Evolutionary conservation across 225 moss, liverwort and hornwort genomes (phyloP).

Genomic region (Takakia lepidozioides): DNA sequence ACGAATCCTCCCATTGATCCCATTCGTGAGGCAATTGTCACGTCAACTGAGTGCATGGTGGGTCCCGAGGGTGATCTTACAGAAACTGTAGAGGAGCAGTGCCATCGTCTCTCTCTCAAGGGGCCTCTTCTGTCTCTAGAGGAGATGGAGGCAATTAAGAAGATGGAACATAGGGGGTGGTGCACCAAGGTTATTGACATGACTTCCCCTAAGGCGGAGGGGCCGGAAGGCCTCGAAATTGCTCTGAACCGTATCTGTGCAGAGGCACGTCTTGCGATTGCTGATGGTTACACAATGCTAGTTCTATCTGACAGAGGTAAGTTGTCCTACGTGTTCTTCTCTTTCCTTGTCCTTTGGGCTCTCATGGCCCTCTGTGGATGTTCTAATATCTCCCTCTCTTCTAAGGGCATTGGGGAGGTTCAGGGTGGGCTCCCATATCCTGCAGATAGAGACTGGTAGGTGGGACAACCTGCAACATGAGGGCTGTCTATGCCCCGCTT

Average conservation of each 20-base stretch:
- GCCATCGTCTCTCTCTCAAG: slow-evolving; percentile 66
- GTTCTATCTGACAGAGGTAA: slow-evolving; percentile 77
- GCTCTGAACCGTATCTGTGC: slow-evolving; percentile 76
- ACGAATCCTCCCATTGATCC: slow-evolving; percentile 88
- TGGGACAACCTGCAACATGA: too few species aligned
- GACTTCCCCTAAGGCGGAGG: slow-evolving; percentile 56
- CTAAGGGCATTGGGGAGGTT: too few species aligned
- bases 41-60: slow-evolving; percentile 88
- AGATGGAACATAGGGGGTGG: slow-evolving; percentile 58
- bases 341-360: too few species aligned
- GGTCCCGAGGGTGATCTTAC: slow-evolving; percentile 83
- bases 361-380: too few species aligned
- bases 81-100: slow-evolving; percentile 61
- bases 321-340: too few species aligned
- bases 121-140: slow-evolving; percentile 54
- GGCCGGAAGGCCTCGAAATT: slow-evolving; percentile 55
- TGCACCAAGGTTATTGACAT: slow-evolving; percentile 61
- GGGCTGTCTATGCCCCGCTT: too few species aligned
- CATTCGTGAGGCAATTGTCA: slow-evolving; percentile 79
- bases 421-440: too few species aligned
- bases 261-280: slow-evolving; percentile 55
- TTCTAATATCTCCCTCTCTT: too few species aligned
- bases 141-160: slow-evolving; percentile 82
- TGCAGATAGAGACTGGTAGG: too few species aligned
- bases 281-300: slow-evolving; percentile 58